Base-by-base conservation (phyloP, 768 basidiomycete genomes). In the Macrocybe gigantea region DNA sequence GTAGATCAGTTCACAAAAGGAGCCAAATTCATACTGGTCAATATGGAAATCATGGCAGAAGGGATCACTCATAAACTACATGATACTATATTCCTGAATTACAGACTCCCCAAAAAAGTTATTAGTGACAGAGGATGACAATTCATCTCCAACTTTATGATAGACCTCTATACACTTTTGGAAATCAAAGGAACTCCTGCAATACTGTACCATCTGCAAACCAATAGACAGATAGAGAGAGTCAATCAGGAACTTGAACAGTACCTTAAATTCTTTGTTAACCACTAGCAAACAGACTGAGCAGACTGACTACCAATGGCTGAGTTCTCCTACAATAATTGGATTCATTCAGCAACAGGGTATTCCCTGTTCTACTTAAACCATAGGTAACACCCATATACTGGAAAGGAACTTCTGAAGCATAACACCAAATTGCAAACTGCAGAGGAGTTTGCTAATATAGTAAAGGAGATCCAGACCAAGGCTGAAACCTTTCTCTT, bases 171-270 rank as follows among this genome's bases (percentile, higher is more conserved):
- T 22, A 22, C 22, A 22, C 22, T 22, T 22, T 22, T 22, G 22
- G 56, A 47, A 8, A 56, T 53, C 6, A 44, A 55, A 44, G 57
- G 50, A 1, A 46, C 53, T 6, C 43, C 60, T 4, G 63, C 61
- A 5, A 71, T 66, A 0, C 64, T 67, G 2, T 72, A 61, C 52
- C 71, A 72, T 38, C 71, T 66, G 58, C 47, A 3, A 54, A 48
- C 44, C 15, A 46, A 53, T 38, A 48, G 55, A 40, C 52, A 53
- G 38, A 68, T 65, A 5, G 49, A 64, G 41, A 48, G 49, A 9
- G 48, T 53, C 33, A 63, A 59, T 35, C 64, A 61, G 44, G 52
- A 52, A 15, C 15, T 66, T 3, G 59, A 60, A 45, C 54, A 60
- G 35, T 64, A 61, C 48, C 49, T 65, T 32, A 45, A 50, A 37